Evolutionary conservation across 805 yeast species (phyloP).

Genomic region (Metschnikowia lachancei): DNA sequence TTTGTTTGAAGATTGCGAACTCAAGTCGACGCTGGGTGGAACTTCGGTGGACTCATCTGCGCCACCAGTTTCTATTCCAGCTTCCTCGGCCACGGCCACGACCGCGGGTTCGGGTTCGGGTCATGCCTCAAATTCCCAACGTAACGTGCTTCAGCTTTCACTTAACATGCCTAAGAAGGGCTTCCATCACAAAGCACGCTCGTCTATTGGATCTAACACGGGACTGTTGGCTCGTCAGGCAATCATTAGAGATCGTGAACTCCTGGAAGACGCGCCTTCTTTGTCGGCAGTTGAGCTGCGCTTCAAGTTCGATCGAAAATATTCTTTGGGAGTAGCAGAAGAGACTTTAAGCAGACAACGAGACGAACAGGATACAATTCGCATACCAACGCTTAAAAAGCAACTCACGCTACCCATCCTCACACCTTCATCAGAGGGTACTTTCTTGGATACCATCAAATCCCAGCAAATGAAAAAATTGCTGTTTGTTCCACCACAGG

Average conservation of each 20-base stretch:
- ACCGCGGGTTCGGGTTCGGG: background rate
- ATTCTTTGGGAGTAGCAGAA: conserved; percentile 15
- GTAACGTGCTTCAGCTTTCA: conserved; percentile 18
- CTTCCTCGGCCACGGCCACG: background rate
- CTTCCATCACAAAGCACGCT: conserved; percentile 6
- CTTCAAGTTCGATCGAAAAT: conserved; percentile 14
- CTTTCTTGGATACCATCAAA: conserved; percentile 20
- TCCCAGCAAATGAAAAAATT: conserved; percentile 26
- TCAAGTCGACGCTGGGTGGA: background rate
- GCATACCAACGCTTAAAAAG: conserved; percentile 21
- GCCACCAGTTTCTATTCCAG: background rate
- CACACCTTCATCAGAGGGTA: conserved; percentile 13
- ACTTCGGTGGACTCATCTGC: background rate
- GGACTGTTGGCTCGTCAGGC: conserved; percentile 11
- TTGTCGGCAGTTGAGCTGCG: conserved; percentile 24
- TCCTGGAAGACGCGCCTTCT: conserved; percentile 8
- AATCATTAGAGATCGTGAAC: conserved; percentile 3
- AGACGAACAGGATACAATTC: background rate
- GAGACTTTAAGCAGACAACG: conserved; percentile 14
- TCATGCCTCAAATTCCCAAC: conserved; percentile 6
- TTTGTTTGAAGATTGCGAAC: conserved; percentile 26
- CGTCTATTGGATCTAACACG: conserved; percentile 3
- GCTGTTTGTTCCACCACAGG: conserved; percentile 21
- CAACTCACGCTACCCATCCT: conserved; percentile 16
- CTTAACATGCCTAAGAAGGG: conserved; percentile 8